Conservation (phyloP, 208 protist species). For the Trypanosoma cruzi region DNA sequence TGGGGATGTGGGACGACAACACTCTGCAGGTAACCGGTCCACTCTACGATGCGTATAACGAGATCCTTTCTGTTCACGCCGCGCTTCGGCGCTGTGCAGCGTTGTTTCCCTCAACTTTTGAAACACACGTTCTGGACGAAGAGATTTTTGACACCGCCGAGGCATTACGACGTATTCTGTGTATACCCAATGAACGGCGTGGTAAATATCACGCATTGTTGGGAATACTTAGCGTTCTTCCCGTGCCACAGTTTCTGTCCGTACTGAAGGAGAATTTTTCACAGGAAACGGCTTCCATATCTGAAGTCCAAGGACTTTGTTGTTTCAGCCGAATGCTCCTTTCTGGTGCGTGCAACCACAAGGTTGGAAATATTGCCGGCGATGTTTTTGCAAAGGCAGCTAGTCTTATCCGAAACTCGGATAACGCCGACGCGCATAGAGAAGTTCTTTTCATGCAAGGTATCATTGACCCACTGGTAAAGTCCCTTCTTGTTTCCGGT, state of each 20-base stretch:
- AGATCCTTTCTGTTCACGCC: constrained; percentile 40
- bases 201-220: constrained; percentile 90
- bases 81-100: constrained; percentile 17
- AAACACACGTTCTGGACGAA: not conserved
- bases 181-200: constrained; percentile 65
- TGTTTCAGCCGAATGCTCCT: constrained; percentile 59
- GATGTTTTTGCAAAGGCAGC: constrained; percentile 70
- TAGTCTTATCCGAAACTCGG: constrained; percentile 21
- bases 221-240: constrained; percentile 55
- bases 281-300: not conserved
- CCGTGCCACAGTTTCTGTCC: constrained; percentile 44
- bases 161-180: constrained; percentile 50
- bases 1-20: constrained; percentile 88
- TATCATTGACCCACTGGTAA: constrained; percentile 56
- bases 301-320: constrained; percentile 30
- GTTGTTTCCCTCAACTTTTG: not conserved
- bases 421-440: not conserved
- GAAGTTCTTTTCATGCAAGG: constrained; percentile 35
- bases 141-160: constrained; percentile 23
- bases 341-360: constrained; percentile 71
- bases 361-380: constrained; percentile 78
- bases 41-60: constrained; percentile 81
- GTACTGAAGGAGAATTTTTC: constrained; percentile 33
- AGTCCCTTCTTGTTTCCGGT: constrained; percentile 49
- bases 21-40: constrained; percentile 85